Percentiles rank a stretch among this genome's conserved stretches.
Conservation (phyloP, 192 early-diverging fungal genomes). For the Coemansia javaensis region DNA sequence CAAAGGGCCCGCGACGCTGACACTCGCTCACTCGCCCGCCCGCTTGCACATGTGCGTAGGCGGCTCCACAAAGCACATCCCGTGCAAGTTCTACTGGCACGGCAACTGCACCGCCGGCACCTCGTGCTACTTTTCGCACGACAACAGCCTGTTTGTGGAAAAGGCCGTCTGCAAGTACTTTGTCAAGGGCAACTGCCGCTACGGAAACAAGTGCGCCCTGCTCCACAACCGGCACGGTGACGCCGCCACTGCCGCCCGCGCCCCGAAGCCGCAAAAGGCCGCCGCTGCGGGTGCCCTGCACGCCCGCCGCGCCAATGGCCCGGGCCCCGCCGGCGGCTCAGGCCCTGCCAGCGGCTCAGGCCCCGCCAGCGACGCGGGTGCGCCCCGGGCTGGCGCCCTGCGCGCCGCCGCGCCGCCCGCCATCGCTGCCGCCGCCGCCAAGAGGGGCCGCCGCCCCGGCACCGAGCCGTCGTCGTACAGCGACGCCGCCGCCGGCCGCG, state of each 20-base stretch:
- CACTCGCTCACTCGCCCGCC: no score
- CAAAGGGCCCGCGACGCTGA: no score
- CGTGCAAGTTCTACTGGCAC: constrained; percentile 77
- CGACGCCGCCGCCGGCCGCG: constrained; percentile 17
- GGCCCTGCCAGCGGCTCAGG: no score
- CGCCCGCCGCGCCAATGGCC: constrained; percentile 1
- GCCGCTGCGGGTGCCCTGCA: constrained; percentile 6
- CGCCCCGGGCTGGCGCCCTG: no score
- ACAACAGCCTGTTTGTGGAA: constrained; percentile 57
- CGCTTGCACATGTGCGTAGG: no score
- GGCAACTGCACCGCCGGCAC: constrained; percentile 72
- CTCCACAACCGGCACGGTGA: constrained; percentile 21
- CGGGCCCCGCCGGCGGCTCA: no score
- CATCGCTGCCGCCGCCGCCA: constrained; percentile 2
- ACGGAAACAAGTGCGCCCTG: constrained; percentile 71
- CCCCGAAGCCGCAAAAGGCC: constrained; percentile 7
- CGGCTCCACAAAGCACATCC: constrained; percentile 57
- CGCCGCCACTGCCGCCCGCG: not conserved
- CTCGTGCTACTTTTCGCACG: constrained; percentile 72
- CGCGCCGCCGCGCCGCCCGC: no score
- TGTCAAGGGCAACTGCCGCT: constrained; percentile 75
- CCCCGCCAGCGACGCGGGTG: no score
- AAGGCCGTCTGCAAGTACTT: constrained; percentile 71
- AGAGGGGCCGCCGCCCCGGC: constrained; percentile 9
- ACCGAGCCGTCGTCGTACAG: constrained; percentile 10